Conservation (phyloP, 2,329 filamentous ascomycete genomes). For the Apiospora marii region DNA sequence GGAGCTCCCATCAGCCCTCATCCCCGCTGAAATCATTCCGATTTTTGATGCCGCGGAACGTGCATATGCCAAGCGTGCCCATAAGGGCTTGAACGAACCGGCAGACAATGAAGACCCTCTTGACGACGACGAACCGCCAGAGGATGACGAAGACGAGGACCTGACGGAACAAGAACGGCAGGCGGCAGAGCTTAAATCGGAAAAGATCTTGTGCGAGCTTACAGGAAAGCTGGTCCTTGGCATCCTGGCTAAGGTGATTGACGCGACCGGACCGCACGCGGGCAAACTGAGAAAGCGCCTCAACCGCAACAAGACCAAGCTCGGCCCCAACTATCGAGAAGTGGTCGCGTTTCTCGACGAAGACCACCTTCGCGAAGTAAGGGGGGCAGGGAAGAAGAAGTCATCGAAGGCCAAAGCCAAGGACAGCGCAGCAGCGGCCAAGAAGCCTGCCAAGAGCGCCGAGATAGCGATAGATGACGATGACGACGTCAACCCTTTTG, state of each 20-base stretch:
- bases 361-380: conserved; percentile 60
- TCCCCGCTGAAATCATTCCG: conserved; percentile 72
- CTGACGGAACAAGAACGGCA: conserved; percentile 65
- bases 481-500: conserved; percentile 52
- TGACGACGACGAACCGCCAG: conserved; percentile 69
- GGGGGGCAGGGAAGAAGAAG: conserved; percentile 50
- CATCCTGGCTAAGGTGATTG: conserved; percentile 77
- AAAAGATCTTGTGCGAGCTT: conserved; percentile 86
- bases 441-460: conserved; percentile 49
- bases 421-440: conserved; percentile 47
- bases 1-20: conserved; percentile 68
- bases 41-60: conserved; percentile 83
- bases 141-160: conserved; percentile 63
- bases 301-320: conserved; percentile 77
- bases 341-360: conserved; percentile 83
- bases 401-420: conserved; percentile 53
- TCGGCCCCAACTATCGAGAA: conserved; percentile 87
- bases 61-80: conserved; percentile 74
- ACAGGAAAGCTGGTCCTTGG: conserved; percentile 85
- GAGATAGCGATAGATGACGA: conserved; percentile 56
- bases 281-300: conserved; percentile 75
- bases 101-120: conserved; percentile 78
- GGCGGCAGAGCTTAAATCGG: conserved; percentile 75
- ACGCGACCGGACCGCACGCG: conserved; percentile 65
- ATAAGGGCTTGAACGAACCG: conserved; percentile 68